Evolutionary conservation across 441 rosid genomes (phyloP).

Genomic region (Pelargonium myrrhifolium): DNA sequence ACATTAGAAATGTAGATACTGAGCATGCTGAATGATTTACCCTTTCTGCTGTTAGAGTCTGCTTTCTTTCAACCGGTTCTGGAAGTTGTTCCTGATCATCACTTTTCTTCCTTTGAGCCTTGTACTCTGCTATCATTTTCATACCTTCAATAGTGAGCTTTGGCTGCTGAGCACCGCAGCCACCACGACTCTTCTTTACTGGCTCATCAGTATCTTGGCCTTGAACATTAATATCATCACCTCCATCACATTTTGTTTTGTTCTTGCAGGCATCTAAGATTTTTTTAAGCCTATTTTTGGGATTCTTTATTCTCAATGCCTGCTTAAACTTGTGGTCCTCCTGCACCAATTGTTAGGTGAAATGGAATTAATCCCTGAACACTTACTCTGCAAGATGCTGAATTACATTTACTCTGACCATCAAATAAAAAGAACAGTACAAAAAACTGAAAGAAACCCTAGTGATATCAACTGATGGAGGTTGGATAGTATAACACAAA

Average conservation of each 20-base stretch:
- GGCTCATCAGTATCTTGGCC: constrained; percentile 69
- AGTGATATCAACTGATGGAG: background rate
- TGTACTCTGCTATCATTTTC: constrained; percentile 95
- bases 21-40: constrained; percentile 33
- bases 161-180: constrained; percentile 81
- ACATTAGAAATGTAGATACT: background rate
- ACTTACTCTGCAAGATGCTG: background rate
- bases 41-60: constrained; percentile 91
- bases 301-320: constrained; percentile 87
- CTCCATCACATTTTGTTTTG: constrained; percentile 87
- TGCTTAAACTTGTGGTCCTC: constrained; percentile 95
- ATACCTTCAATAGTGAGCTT: constrained; percentile 90
- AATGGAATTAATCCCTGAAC: background rate
- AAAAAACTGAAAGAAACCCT: background rate
- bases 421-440: no score
- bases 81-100: constrained; percentile 96
- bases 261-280: constrained; percentile 88
- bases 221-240: constrained; percentile 69
- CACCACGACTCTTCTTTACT: constrained; percentile 76
- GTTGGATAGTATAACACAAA: background rate
- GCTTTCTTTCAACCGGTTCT: constrained; percentile 91
- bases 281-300: constrained; percentile 81
- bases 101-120: constrained; percentile 65
- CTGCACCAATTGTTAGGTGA: constrained; percentile 32
- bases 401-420: no score